These are phyloP conservation scores for Tolypocladium album DNA, from an alignment of 2,329 filamentous ascomycete species.

Conservation along the genomic window DNA sequence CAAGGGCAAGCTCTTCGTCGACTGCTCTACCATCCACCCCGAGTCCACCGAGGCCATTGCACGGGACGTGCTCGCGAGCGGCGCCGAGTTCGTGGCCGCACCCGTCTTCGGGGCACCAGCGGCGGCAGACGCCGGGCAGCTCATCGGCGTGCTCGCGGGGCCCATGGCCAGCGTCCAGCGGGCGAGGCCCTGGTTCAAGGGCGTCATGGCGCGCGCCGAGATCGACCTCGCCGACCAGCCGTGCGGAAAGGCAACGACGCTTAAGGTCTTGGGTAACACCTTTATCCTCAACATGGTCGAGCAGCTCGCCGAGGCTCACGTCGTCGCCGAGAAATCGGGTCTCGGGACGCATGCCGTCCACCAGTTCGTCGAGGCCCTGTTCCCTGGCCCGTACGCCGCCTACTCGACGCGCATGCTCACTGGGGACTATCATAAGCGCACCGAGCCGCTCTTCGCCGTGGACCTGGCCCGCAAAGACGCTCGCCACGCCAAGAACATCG, in stretches of 20 bases:
- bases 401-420: conserved; percentile 65
- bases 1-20: conserved; percentile 67
- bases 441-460: conserved; percentile 73
- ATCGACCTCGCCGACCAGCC: conserved; percentile 63
- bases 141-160: conserved; percentile 66
- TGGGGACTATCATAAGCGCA: conserved; percentile 66
- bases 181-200: conserved; percentile 24
- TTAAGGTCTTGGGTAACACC: conserved; percentile 81
- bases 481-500: conserved; percentile 60
- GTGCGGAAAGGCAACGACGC: conserved; percentile 54
- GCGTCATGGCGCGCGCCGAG: conserved; percentile 55
- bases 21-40: conserved; percentile 82
- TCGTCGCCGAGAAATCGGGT: conserved; percentile 70
- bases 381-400: conserved; percentile 63
- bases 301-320: conserved; percentile 66
- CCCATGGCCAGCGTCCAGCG: conserved; percentile 47
- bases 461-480: conserved; percentile 78
- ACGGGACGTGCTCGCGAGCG: conserved; percentile 42
- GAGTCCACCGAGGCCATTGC: conserved; percentile 63
- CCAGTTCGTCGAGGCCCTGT: conserved; percentile 60
- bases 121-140: conserved; percentile 58
- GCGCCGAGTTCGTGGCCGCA: conserved; percentile 63
- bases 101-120: conserved; percentile 62
- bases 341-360: conserved; percentile 62
- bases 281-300: conserved; percentile 79